Percentiles rank a stretch among this genome's conserved stretches.
Conservation (phyloP, 73 alveolate species). For the Strombidium stylifer region DNA sequence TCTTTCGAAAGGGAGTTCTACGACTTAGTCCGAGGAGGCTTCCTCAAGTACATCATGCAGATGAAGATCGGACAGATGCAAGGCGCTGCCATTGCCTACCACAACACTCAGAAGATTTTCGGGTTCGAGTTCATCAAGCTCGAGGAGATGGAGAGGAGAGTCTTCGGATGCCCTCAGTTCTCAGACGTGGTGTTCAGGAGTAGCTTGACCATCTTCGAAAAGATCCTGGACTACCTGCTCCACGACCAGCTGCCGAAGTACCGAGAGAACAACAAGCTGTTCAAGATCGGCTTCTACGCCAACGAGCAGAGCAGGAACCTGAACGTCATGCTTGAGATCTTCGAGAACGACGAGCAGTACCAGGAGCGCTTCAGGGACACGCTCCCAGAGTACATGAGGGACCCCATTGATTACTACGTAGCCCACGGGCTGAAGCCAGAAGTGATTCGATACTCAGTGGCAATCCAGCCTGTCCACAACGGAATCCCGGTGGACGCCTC, state of each 20-base stretch:
- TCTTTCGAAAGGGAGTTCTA: slow-evolving; percentile 85
- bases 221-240: slow-evolving; percentile 64
- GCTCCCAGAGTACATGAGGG: slow-evolving; percentile 61
- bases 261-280: slow-evolving; percentile 33
- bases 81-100: slow-evolving; percentile 96
- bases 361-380: slow-evolving; percentile 47
- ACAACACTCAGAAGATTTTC: slow-evolving; percentile 86
- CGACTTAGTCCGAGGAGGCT: slow-evolving; percentile 84
- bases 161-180: slow-evolving; percentile 81
- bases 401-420: slow-evolving; percentile 72
- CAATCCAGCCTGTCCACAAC: slow-evolving; percentile 66
- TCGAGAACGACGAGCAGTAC: slow-evolving; percentile 51
- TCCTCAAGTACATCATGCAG: slow-evolving; percentile 84
- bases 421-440: slow-evolving; percentile 55
- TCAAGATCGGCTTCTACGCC: slow-evolving; percentile 80
- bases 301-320: slow-evolving; percentile 46
- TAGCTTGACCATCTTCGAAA: slow-evolving; percentile 59
- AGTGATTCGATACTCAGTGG: slow-evolving; percentile 55
- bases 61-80: slow-evolving; percentile 94
- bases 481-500: slow-evolving; percentile 64
- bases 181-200: slow-evolving; percentile 62
- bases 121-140: slow-evolving; percentile 90
- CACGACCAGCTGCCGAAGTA: slow-evolving; percentile 34
- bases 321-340: slow-evolving; percentile 69
- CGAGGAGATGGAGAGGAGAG: slow-evolving; percentile 88